Evolutionary conservation across 345 rosid genomes (phyloP).

Genomic region (Euphorbia peplus): DNA sequence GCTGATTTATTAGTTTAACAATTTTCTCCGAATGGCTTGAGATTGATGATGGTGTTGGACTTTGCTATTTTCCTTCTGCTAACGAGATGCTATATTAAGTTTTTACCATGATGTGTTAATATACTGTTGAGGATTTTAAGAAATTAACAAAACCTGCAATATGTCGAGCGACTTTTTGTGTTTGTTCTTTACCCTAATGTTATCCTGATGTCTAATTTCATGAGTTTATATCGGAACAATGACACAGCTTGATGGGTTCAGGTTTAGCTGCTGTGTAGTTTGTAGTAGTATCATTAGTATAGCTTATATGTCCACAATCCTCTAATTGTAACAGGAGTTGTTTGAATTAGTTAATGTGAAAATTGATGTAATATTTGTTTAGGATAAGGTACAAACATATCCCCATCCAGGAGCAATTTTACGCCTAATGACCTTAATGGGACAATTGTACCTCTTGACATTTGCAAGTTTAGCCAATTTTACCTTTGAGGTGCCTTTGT

Average conservation of each 20-base stretch:
- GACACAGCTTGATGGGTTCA: not conserved
- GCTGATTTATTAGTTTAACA: not conserved
- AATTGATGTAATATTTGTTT: too few relatives aligned
- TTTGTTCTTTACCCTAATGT: not conserved
- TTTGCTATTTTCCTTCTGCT: not conserved
- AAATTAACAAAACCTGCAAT: not conserved
- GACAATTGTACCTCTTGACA: too few relatives aligned
- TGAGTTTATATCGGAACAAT: not conserved
- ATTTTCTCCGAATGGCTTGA: not conserved
- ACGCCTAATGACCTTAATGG: too few relatives aligned
- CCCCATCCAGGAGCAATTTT: too few relatives aligned
- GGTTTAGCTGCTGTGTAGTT: not conserved
- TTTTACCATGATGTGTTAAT: not conserved
- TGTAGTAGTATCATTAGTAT: not conserved
- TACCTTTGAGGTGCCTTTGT: too few relatives aligned
- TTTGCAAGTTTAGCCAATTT: too few relatives aligned
- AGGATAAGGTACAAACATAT: too few relatives aligned
- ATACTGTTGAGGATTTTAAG: not conserved
- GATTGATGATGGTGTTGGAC: not conserved
- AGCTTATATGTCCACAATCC: too few relatives aligned
- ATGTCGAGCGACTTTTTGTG: not conserved
- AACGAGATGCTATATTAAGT: not conserved
- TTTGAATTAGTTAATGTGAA: not conserved
- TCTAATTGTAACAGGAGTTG: not conserved
- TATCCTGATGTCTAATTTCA: not conserved